A percentile compares a stretch with the other conserved stretches of the same genome.
Evolutionary conservation across 306 rosid species (phyloP).

Genomic region (Sechiopsis laciniata): DNA sequence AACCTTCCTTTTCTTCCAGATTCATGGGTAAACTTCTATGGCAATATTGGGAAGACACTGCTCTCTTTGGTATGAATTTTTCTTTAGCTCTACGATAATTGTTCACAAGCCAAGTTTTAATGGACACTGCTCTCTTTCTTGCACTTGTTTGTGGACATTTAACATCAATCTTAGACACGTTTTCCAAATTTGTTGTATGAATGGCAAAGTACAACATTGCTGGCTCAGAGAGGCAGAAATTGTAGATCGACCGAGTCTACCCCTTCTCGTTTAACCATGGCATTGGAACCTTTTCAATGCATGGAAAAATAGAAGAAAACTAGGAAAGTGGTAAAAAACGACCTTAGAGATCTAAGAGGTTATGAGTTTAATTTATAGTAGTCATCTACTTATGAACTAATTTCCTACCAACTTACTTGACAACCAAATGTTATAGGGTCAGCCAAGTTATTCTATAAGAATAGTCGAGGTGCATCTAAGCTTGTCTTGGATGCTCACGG

Average conservation of each 20-base stretch:
- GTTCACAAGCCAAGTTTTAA: background rate
- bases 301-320: too few relatives aligned
- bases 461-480: too few relatives aligned
- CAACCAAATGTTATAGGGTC: too few relatives aligned
- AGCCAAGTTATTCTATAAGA: too few relatives aligned
- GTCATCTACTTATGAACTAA: too few relatives aligned
- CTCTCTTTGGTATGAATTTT: slow-evolving; percentile 61
- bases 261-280: background rate
- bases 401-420: too few relatives aligned
- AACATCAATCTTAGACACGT: background rate
- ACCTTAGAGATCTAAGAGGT: too few relatives aligned
- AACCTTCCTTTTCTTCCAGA: slow-evolving; percentile 39
- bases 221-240: background rate
- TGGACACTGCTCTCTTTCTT: background rate
- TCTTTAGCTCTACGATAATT: background rate
- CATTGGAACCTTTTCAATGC: background rate
- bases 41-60: slow-evolving; percentile 71
- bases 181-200: background rate
- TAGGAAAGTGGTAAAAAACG: too few relatives aligned
- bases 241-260: background rate
- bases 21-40: slow-evolving; percentile 85
- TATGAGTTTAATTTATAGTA: too few relatives aligned
- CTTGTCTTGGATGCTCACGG: too few relatives aligned
- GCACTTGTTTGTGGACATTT: background rate
- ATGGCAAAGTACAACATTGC: background rate